Evolutionary conservation across 257 asterid genomes (phyloP).

Genomic region (Perilla frutescens): DNA sequence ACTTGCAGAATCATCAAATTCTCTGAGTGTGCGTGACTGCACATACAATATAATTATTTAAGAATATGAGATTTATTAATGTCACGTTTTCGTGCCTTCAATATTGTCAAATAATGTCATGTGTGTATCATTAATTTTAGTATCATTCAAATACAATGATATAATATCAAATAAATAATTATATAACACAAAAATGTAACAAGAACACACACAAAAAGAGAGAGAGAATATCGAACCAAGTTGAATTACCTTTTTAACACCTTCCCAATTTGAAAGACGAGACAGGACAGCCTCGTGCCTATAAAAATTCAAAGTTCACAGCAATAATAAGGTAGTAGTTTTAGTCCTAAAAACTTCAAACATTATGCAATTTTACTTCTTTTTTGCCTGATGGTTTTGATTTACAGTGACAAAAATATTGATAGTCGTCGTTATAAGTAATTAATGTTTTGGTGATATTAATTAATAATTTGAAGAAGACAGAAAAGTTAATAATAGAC

Average conservation of each 20-base stretch:
- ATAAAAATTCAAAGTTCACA: constrained; percentile 36
- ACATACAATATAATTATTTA: not conserved
- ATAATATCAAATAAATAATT: no score
- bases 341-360: not conserved
- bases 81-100: not conserved
- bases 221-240: no score
- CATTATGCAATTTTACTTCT: no score
- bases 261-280: constrained; percentile 92
- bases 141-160: no score
- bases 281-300: constrained; percentile 81
- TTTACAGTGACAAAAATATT: no score
- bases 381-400: no score
- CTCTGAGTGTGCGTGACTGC: constrained; percentile 76
- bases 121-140: no score
- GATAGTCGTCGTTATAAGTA: no score
- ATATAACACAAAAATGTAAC: constrained; percentile 3
- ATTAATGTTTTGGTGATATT: no score
- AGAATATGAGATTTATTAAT: constrained; percentile 26
- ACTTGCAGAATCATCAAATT: constrained; percentile 80
- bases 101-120: not conserved
- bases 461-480: no score
- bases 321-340: not conserved
- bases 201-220: not conserved
- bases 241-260: constrained; percentile 66
- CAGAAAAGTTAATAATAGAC: not conserved